These are phyloP conservation scores for Lachnellula willkommii DNA, from an alignment of 2,329 filamentous ascomycete genomes.

Conservation along the genomic window DNA sequence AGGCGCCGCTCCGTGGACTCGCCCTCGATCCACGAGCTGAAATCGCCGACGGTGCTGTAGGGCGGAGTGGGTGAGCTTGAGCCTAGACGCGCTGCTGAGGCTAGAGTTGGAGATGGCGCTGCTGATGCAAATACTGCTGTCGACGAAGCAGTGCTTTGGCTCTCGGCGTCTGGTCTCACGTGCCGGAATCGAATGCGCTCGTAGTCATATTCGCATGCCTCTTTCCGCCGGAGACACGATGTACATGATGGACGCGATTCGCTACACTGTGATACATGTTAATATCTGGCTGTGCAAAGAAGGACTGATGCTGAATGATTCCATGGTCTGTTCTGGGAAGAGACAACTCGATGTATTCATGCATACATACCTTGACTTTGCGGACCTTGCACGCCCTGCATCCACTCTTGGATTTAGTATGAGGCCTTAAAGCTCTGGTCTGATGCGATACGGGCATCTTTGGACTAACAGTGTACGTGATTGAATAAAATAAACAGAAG, in stretches of 20 bases:
- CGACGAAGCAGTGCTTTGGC: no score
- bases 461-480: no score
- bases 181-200: background rate
- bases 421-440: background rate
- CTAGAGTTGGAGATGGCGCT: background rate
- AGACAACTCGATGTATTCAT: background rate
- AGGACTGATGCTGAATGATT: background rate
- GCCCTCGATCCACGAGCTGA: background rate
- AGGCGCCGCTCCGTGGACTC: slow-evolving; percentile 7
- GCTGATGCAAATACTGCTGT: no score
- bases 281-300: no score
- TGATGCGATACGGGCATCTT: background rate
- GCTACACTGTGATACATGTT: background rate
- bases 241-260: background rate
- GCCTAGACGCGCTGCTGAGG: background rate
- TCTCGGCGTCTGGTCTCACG: background rate
- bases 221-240: background rate
- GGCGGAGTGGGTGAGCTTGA: background rate
- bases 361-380: background rate
- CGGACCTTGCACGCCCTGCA: background rate
- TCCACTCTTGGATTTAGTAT: background rate
- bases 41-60: background rate
- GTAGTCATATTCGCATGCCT: background rate
- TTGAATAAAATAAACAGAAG: no score
- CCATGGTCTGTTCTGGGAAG: background rate